Conservation (phyloP, 2,329 filamentous ascomycete genomes). For the Pseudocercospora vitis region DNA sequence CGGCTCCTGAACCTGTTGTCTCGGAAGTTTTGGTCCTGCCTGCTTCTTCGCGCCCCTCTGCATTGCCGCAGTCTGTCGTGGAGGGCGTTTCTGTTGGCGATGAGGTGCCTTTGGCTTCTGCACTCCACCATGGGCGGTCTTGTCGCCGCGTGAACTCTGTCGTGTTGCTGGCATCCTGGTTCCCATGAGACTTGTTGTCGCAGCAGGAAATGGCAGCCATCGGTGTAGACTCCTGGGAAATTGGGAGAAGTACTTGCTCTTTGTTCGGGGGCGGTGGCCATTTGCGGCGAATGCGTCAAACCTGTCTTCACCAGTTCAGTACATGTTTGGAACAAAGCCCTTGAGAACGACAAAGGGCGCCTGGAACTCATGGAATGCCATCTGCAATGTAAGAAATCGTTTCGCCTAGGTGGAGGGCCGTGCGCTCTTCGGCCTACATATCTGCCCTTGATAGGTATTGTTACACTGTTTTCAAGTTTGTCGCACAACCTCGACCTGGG, state of each 20-base stretch:
- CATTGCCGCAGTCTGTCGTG: not conserved
- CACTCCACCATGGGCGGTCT: not conserved
- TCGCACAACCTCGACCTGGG: too few species aligned
- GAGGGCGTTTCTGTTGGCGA: not conserved
- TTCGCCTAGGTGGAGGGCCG: too few species aligned
- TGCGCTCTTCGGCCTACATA: too few species aligned
- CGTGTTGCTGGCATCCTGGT: not conserved
- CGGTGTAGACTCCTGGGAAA: not conserved
- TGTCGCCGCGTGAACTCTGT: not conserved
- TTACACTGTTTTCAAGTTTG: too few species aligned
- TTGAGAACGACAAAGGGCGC: too few species aligned
- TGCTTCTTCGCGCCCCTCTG: not conserved
- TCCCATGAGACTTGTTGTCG: not conserved
- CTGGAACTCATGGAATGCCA: too few species aligned
- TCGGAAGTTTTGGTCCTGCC: not conserved
- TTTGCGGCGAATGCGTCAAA: not conserved
- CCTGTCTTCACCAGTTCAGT: too few species aligned
- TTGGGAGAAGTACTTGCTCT: not conserved
- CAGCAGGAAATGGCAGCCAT: not conserved
- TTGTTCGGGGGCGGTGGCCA: not conserved
- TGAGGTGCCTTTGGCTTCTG: not conserved
- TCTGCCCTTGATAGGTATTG: too few species aligned
- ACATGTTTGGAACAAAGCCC: too few species aligned
- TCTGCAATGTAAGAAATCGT: too few species aligned
- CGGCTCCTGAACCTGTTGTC: too few species aligned